Evolutionary conservation across 371 early-diverging fungal genomes (phyloP), one percentile per base, ranked within the genome.

Genomic region (Circinella minor): DNA sequence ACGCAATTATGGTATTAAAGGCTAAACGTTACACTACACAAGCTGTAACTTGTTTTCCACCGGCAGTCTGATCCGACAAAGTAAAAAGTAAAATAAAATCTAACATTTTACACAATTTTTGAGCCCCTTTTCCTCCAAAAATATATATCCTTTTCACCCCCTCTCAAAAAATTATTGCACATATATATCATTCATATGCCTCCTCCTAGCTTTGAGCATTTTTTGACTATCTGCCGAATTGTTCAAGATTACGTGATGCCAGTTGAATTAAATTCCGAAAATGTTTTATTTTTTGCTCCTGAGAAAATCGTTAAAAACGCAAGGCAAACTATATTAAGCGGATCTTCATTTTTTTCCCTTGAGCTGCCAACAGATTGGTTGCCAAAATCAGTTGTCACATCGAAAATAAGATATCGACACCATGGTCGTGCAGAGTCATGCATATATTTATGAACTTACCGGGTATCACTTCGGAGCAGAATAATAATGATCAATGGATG

Each of bases 371-470:
- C 10, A 55, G 20, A 55, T 55, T 55, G 55, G 55, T n/a, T 55
- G n/a, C 55, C 1, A 55, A 8, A 55, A 4, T 55, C 55, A 55
- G 55, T 55, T 27, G 55, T 18, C 55, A n/a, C 55, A 4, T 55
- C 15, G 55, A 55, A 15, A 55, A 55, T 55, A 55, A 55, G n/a
- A 55, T 55, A 57, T 10, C 11, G n/a, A 57, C 7, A n/a, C 36
- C 36, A 11, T 17, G 57, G 57, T 43, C 43, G 43, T 57, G 57
- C 57, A 57, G 11, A 57, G 27, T 2, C 57, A 34, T 57, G 57
- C 57, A 57, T 1, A 43, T 57, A 57, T 57, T 57, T n/a, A 34
- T 57, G 57, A 27, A 27, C 57, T 57, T 57, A 57, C 57, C 57
- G 57, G 27, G 57, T 17, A 57, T 57, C 57, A 43, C 11, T 43